These are phyloP conservation scores for Leishmania tarentolae DNA, from an alignment of 208 protist genomes.

Conservation along the genomic window DNA sequence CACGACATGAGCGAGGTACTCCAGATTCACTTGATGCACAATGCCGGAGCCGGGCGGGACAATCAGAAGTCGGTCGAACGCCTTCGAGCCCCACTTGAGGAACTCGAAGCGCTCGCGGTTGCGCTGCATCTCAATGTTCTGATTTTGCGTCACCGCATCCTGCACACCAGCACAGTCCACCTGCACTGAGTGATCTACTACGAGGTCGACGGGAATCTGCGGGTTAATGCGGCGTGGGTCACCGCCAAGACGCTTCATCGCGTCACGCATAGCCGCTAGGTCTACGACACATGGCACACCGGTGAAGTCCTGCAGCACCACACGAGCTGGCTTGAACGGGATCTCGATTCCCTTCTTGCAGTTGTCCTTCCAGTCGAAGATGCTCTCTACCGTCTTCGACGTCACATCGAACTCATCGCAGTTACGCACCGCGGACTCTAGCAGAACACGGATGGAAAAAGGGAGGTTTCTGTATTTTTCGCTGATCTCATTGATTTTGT, in stretches of 20 bases:
- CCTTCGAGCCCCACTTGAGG: constrained; percentile 96
- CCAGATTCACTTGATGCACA: constrained; percentile 98
- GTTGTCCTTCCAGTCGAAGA: constrained; percentile 94
- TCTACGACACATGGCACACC: constrained; percentile 97
- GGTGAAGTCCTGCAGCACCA: constrained; percentile 96
- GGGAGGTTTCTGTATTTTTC: constrained; percentile 86
- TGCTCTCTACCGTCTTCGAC: constrained; percentile 90
- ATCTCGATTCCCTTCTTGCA: constrained; percentile 93
- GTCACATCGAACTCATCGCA: constrained; percentile 95
- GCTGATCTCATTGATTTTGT: constrained; percentile 87
- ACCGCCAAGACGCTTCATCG: constrained; percentile 91
- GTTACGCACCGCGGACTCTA: constrained; percentile 96
- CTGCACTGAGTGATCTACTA: constrained; percentile 97
- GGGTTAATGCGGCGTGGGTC: constrained; percentile 94
- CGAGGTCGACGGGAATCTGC: constrained; percentile 96
- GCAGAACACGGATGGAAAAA: constrained; percentile 95
- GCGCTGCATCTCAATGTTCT: constrained; percentile 94
- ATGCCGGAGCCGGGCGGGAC: constrained; percentile 97
- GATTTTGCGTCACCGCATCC: constrained; percentile 90
- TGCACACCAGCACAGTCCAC: constrained; percentile 80
- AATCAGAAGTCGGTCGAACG: constrained; percentile 95
- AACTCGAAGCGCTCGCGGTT: constrained; percentile 97
- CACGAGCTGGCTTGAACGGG: constrained; percentile 95
- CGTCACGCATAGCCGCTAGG: constrained; percentile 96
- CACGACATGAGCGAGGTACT: constrained; percentile 96